These are phyloP conservation scores for Podaxis sp. DNA, from an alignment of 768 basidiomycete species.

Conservation along the genomic window DNA sequence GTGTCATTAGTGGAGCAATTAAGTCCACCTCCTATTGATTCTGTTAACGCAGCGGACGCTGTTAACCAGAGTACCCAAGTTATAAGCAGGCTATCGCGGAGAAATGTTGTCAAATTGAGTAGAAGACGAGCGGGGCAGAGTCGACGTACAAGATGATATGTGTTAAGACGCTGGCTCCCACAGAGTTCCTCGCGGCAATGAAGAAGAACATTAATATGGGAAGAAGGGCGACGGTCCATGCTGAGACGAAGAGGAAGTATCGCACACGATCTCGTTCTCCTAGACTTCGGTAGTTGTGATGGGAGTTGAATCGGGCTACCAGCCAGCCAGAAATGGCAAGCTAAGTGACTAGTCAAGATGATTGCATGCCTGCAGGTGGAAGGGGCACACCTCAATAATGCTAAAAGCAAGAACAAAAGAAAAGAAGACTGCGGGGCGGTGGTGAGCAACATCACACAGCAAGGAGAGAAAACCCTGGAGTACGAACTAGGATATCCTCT, in stretches of 20 bases:
- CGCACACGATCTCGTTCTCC: slow-evolving; percentile 61
- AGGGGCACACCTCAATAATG: slow-evolving; percentile 1
- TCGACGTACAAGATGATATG: slow-evolving; percentile 63
- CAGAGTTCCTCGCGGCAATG: slow-evolving; percentile 45
- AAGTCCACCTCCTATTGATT: slow-evolving; percentile 63
- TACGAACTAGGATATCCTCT: slow-evolving; percentile 17
- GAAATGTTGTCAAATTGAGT: neutral
- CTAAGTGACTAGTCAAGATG: slow-evolving; percentile 29
- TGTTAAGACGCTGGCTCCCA: slow-evolving; percentile 60
- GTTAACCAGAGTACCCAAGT: slow-evolving; percentile 83
- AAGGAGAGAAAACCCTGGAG: neutral
- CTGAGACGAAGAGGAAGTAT: slow-evolving; percentile 68
- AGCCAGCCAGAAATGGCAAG: slow-evolving; percentile 76
- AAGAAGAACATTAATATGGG: slow-evolving; percentile 55
- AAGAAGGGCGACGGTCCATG: slow-evolving; percentile 66
- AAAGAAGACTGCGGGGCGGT: slow-evolving; percentile 1
- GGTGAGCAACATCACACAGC: neutral
- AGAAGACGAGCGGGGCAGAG: slow-evolving; percentile 1
- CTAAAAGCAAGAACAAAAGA: neutral
- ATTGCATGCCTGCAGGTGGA: too few species aligned
- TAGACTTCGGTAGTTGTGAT: slow-evolving; percentile 48
- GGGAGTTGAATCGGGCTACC: slow-evolving; percentile 55
- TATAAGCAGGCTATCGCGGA: slow-evolving; percentile 49
- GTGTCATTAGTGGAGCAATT: slow-evolving; percentile 56
- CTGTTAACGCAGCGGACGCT: slow-evolving; percentile 69